A percentile compares a stretch with the other conserved stretches of the same genome.
Conservation (phyloP, 164 flowering plant species). For the Vitis rupestris region DNA sequence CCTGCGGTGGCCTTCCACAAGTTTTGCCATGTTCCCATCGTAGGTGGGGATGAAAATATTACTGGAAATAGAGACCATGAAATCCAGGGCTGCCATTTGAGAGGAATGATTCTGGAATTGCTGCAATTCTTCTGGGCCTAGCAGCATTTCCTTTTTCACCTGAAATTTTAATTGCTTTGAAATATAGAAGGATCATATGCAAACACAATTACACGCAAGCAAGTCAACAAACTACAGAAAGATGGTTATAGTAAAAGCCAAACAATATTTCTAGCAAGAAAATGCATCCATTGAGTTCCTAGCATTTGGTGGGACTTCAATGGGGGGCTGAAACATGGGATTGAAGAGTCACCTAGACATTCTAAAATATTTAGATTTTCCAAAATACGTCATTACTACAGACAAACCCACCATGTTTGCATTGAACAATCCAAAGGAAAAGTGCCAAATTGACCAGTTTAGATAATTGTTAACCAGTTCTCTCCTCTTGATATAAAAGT, state of each 20-base stretch:
- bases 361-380: not conserved
- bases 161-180: conserved; percentile 24
- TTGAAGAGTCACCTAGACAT: not conserved
- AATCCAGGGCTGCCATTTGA: conserved; percentile 99
- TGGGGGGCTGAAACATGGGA: not conserved
- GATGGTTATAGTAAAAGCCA: not conserved
- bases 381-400: too few relatives aligned
- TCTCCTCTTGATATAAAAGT: too few relatives aligned
- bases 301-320: conserved; percentile 1
- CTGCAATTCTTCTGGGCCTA: conserved; percentile 62
- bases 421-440: too few relatives aligned
- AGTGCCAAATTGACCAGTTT: too few relatives aligned
- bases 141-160: conserved; percentile 87
- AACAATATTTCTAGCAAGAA: not conserved
- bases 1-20: conserved; percentile 99
- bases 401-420: too few relatives aligned
- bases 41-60: conserved; percentile 83
- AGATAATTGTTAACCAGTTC: too few relatives aligned
- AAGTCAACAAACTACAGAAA: not conserved
- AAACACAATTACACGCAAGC: not conserved
- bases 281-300: not conserved
- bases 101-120: conserved; percentile 92
- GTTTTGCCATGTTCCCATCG: conserved; percentile 98
- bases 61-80: conserved; percentile 86
- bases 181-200: conserved; percentile 2